These are phyloP conservation scores for Aspergillus quadrilineatus DNA, from an alignment of 2,329 filamentous ascomycete species.

Conservation along the genomic window DNA sequence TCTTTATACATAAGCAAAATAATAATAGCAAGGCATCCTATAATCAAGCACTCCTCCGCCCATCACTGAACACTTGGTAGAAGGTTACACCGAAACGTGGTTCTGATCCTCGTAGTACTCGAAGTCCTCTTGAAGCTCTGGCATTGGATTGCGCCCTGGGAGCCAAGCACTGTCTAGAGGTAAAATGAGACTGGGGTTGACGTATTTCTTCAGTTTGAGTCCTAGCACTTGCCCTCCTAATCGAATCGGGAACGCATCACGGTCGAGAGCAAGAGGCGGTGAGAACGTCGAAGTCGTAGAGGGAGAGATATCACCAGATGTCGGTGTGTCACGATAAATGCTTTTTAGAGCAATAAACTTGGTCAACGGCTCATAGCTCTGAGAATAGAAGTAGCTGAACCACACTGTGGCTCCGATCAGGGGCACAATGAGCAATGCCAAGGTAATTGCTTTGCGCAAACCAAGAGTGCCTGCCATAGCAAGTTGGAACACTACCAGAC, in stretches of 20 bases:
- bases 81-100: slow-evolving; percentile 10
- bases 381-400: slow-evolving; percentile 80
- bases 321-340: slow-evolving; percentile 65
- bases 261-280: slow-evolving; percentile 44
- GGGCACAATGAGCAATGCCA: slow-evolving; percentile 71
- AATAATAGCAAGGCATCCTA: neutral
- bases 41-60: slow-evolving; percentile 2
- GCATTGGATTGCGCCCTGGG: slow-evolving; percentile 27
- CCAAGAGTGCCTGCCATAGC: slow-evolving; percentile 87
- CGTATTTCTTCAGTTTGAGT: slow-evolving; percentile 45
- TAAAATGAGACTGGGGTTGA: slow-evolving; percentile 48
- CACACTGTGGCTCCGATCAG: slow-evolving; percentile 78
- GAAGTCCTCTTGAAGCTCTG: slow-evolving; percentile 21
- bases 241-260: slow-evolving; percentile 43
- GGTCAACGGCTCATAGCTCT: slow-evolving; percentile 83
- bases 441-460: slow-evolving; percentile 68
- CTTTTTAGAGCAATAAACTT: slow-evolving; percentile 89
- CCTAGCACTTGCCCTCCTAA: slow-evolving; percentile 43
- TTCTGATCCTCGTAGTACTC: slow-evolving; percentile 20
- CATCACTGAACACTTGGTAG: neutral
- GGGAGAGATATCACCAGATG: slow-evolving; percentile 36
- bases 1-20: slow-evolving; percentile 9
- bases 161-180: slow-evolving; percentile 48
- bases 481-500: slow-evolving; percentile 82
- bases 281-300: slow-evolving; percentile 40